Evolutionary conservation across 75 land plant genomes (phyloP).

Genomic region (Sequoia sempervirens): DNA sequence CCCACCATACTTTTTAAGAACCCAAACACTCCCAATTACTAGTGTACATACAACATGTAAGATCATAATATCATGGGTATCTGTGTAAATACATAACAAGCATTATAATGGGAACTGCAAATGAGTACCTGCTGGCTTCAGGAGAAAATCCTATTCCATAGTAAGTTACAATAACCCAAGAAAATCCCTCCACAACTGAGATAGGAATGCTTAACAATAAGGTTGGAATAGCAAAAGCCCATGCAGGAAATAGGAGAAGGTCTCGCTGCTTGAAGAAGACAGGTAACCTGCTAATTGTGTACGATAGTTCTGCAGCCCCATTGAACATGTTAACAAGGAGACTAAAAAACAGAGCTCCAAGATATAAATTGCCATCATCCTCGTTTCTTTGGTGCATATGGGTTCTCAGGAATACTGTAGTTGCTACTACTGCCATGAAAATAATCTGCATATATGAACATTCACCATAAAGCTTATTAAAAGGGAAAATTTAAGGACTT

Average conservation of each 20-base stretch:
- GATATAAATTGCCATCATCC: slow-evolving; percentile 14
- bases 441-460: slow-evolving; percentile 33
- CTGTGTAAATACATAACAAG: neutral
- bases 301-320: slow-evolving; percentile 23
- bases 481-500: neutral
- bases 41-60: no score
- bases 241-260: slow-evolving; percentile 15
- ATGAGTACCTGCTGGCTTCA: slow-evolving; percentile 18
- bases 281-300: slow-evolving; percentile 26
- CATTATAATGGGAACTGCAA: neutral
- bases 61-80: neutral
- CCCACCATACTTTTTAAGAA: neutral
- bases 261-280: slow-evolving; percentile 23
- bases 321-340: slow-evolving; percentile 29
- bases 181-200: slow-evolving; percentile 24
- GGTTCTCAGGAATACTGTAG: slow-evolving; percentile 21
- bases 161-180: slow-evolving; percentile 26
- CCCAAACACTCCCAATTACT: neutral
- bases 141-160: slow-evolving; percentile 31
- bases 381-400: slow-evolving; percentile 16
- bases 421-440: slow-evolving; percentile 18
- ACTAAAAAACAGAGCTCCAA: slow-evolving; percentile 25
- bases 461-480: neutral
- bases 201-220: slow-evolving; percentile 20
- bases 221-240: slow-evolving; percentile 23